Percentiles rank a stretch among this genome's conserved stretches.
These are phyloP conservation scores for Fereydounia khargensis DNA, from an alignment of 1,284 basidiomycete genomes.

Conservation along the genomic window DNA sequence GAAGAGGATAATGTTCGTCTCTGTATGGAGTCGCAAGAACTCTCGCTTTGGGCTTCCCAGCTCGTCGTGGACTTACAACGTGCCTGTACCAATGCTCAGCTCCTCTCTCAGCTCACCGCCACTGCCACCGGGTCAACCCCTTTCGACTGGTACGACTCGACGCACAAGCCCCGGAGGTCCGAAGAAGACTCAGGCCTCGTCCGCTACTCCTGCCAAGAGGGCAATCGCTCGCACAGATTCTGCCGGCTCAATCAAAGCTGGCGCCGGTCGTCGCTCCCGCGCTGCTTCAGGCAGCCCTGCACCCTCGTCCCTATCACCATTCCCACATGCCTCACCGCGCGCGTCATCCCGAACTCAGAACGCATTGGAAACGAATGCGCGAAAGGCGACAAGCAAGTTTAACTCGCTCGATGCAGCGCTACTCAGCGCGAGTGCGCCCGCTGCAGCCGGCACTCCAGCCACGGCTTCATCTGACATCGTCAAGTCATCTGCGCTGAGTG, in stretches of 20 bases:
- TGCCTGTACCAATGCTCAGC: conserved; percentile 24
- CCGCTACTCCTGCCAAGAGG: conserved; percentile 36
- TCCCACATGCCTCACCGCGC: conserved; percentile 45
- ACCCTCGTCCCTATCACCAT: conserved; percentile 50
- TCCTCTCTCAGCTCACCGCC: conserved; percentile 22
- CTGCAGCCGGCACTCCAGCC: too few relatives aligned
- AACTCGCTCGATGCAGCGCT: conserved; percentile 40
- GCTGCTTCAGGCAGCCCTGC: conserved; percentile 44
- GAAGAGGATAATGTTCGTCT: conserved; percentile 89
- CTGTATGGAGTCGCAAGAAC: conserved; percentile 83
- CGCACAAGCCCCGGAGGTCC: not conserved
- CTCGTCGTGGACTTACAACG: conserved; percentile 21
- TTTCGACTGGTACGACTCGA: not conserved
- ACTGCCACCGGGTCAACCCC: not conserved
- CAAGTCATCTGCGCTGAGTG: conserved; percentile 1
- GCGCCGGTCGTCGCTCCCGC: conserved; percentile 17
- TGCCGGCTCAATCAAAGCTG: conserved; percentile 18
- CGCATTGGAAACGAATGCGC: not conserved
- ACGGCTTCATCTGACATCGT: too few relatives aligned
- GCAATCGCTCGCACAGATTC: conserved; percentile 35
- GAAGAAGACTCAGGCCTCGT: not conserved
- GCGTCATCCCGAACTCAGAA: conserved; percentile 6
- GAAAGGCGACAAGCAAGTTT: conserved; percentile 6
- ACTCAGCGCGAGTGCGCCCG: conserved; percentile 43
- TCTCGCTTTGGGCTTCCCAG: conserved; percentile 26